Conservation (phyloP, 306 rosid species). For the Styphnolobium japonicum region DNA sequence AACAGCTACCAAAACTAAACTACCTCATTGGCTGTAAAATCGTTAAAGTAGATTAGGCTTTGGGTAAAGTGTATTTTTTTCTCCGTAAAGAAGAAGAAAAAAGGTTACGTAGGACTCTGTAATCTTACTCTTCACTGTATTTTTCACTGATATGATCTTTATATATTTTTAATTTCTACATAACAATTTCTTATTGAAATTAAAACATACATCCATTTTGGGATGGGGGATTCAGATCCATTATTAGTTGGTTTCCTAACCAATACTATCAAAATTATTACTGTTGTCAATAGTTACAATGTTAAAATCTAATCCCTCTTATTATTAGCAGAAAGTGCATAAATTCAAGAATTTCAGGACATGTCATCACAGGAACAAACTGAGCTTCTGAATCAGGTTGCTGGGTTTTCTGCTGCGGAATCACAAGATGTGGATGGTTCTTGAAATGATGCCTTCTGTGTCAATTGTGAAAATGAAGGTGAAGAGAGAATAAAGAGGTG, state of each 20-base stretch:
- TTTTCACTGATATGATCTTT: too few species aligned
- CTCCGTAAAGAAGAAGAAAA: too few species aligned
- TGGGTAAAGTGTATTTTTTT: too few species aligned
- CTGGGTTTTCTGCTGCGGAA: not conserved
- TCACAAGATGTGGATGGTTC: constrained; percentile 3
- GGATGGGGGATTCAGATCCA: not conserved
- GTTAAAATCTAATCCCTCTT: not conserved
- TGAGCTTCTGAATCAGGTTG: not conserved
- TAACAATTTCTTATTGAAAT: too few species aligned
- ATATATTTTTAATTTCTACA: too few species aligned
- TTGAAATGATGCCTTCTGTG: constrained; percentile 5
- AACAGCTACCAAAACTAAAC: too few species aligned
- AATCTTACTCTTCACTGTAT: too few species aligned
- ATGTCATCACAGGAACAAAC: not conserved
- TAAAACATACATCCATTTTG: too few species aligned
- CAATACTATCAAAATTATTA: not conserved
- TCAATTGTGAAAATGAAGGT: constrained; percentile 7
- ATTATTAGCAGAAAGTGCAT: not conserved
- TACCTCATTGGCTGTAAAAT: too few species aligned
- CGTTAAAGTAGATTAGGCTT: too few species aligned
- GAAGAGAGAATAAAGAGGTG: constrained; percentile 7
- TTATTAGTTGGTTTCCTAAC: not conserved
- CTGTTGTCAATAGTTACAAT: not conserved
- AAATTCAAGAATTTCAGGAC: constrained; percentile 3
- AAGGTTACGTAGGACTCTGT: too few species aligned